Evolutionary conservation across 805 yeast species (phyloP), one percentile per base, ranked within the genome.

Genomic region (Clavispora fructus): DNA sequence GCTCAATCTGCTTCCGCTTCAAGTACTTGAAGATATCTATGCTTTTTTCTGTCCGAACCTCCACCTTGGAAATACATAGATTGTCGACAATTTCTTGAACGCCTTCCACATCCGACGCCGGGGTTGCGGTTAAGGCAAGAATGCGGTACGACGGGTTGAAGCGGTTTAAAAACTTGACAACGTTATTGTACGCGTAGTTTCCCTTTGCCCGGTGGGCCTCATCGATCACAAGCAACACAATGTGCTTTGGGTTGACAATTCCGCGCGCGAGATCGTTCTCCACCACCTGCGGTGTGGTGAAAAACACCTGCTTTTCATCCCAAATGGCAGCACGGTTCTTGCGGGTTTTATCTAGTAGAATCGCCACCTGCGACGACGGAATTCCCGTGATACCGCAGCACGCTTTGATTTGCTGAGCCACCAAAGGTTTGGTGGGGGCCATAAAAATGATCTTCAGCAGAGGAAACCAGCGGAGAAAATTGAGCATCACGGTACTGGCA

Each of bases 351-450:
- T 77, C 91, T 37, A 91, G 65, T 46, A 91, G 65, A 41, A 91
- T 86, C 0, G 97, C 95, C 1, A 92, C 87, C 40, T 84, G 84
- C 19, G 77, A 69, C 41, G 82, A 69, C 1, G 95, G 85, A 17
- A 95, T 80, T 4, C 97, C 97, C 0, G 96, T 84, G 13, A 87
- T 82, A 8, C 88, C 85, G 45, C 89, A 75, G 60, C 96, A 94
- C 1, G 98, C 97, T 58, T 85, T 86, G 53, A 92, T 86, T 65
- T 94, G 99, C 66, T 94, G 99, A 1, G 96, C 91, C 7, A 94
- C 98, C 45, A 94, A 73, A 0, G 99, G 99, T 53, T 91, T 74
- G 1, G 99, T 94, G 0, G 99, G 99, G 0, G 99, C 99, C 84
- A 92, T 83, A 63, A 94, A 94, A 1, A 95, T 79, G 53, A 94